These are phyloP conservation scores for Dryas integrifolia DNA, from an alignment of 331 rosid species.

Conservation along the genomic window DNA sequence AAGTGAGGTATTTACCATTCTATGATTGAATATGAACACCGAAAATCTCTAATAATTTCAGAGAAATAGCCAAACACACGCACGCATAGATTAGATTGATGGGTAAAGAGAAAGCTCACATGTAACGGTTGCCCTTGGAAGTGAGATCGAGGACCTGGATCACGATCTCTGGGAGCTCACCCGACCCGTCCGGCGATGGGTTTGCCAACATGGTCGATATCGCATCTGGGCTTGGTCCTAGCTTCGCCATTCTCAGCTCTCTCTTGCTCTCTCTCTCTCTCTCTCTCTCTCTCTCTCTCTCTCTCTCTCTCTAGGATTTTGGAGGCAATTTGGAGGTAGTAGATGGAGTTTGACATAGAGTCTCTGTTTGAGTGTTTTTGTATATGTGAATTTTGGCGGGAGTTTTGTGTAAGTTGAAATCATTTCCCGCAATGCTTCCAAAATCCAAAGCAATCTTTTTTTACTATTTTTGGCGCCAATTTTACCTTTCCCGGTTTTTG, in stretches of 20 bases:
- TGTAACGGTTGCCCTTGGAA: conserved; percentile 52
- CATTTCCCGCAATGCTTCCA: background rate
- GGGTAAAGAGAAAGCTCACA: conserved; percentile 33
- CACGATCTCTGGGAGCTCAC: conserved; percentile 55
- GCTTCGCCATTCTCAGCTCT: conserved; percentile 42
- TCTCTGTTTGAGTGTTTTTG: conserved; percentile 4
- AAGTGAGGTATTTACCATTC: too few relatives aligned
- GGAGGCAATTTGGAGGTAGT: background rate
- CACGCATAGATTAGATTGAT: too few relatives aligned
- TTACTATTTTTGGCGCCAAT: background rate
- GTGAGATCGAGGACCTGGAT: conserved; percentile 76
- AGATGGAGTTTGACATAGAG: background rate
- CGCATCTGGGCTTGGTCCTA: conserved; percentile 45
- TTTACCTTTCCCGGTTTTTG: background rate
- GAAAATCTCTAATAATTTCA: background rate
- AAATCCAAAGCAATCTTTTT: too few relatives aligned
- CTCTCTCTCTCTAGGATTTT: conserved; percentile 4
- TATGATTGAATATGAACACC: background rate
- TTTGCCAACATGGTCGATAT: conserved; percentile 50
- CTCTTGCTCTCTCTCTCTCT: background rate
- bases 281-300: conserved; percentile 12
- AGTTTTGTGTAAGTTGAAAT: background rate
- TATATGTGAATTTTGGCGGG: conserved; percentile 17
- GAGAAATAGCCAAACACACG: background rate
- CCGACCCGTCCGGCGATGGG: conserved; percentile 55